These are phyloP conservation scores for Thelonectria discophora DNA, from an alignment of 2,329 filamentous ascomycete species.

Conservation along the genomic window DNA sequence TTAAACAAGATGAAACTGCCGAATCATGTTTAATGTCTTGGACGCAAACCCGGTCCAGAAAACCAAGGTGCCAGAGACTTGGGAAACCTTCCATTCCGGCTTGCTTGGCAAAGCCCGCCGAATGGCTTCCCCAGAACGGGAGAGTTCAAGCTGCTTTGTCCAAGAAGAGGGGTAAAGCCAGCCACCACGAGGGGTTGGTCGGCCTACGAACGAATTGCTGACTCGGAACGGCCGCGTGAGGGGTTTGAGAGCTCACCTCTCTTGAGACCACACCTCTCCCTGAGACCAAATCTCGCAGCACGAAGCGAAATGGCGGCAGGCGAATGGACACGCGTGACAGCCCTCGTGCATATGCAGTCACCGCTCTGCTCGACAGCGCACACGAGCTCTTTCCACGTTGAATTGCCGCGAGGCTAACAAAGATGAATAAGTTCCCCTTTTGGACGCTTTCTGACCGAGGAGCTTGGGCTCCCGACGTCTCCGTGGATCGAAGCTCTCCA, in stretches of 20 bases:
- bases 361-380: neutral
- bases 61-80: neutral
- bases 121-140: neutral
- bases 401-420: neutral
- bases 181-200: neutral
- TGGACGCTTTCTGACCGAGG: neutral
- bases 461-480: slow-evolving; percentile 14
- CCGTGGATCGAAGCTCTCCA: slow-evolving; percentile 3
- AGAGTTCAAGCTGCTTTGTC: neutral
- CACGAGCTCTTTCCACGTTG: neutral
- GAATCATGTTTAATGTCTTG: neutral
- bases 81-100: neutral
- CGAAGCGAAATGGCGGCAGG: neutral
- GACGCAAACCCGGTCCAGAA: neutral
- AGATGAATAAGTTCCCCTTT: neutral
- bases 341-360: neutral
- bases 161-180: neutral
- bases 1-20: neutral
- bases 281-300: no score
- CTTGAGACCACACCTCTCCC: no score
- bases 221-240: neutral
- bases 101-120: neutral
- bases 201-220: neutral
- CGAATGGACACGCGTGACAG: neutral
- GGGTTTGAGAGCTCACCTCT: no score